Evolutionary conservation across 352 stramenopile genomes (phyloP), one percentile per base, ranked within the genome.

Genomic region (Pythium phragmiticola): DNA sequence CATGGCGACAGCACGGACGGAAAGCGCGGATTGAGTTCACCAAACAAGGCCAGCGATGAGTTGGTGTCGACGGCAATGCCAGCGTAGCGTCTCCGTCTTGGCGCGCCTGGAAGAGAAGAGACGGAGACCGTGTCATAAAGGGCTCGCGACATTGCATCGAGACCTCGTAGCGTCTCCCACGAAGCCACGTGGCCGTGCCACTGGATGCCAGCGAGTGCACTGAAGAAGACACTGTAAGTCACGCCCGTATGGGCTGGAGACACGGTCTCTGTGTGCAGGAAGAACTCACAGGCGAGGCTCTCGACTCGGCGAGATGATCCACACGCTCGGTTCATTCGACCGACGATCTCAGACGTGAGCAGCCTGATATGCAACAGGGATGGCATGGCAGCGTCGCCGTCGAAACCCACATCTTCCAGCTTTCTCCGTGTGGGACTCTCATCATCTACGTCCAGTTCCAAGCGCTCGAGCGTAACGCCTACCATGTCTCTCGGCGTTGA

Each of bases 1-100:
- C 72, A 67, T 13, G 76, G 75, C 8, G 75, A 74, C 14, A 78
- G 69, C n/a, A 87, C 70, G 0, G 80, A 89, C 19, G 80, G 80
- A 41, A 89, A 89, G 3, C 77, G 77, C 21, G 80, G 78, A 33
- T 89, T 89, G 11, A 86, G 66, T 53, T 89, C 73, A 9, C 80
- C 68, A 58, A 75, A 88, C 7, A 74, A 28, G 0, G 54, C 62
- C 5, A 80, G 52, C 12, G 69, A 61, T 4, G 54, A 5, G 26
- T 46, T 61, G 16, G 14, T 36, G 5, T 54, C n/a, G 14, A 7
- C 26, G 33, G 16, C 13, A 39, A 42, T 33, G 19, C 28, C 34
- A n/a, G 6, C 14, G 4, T 16, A 26, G 16, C n/a, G 45, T 5
- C 9, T 33, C 16, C 45, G 45, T 30, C 45, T 30, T 50, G 49